A percentile compares a stretch with the other conserved stretches of the same genome.
These are phyloP conservation scores for Solanum etuberosum DNA, from an alignment of 257 asterid genomes.

Conservation along the genomic window DNA sequence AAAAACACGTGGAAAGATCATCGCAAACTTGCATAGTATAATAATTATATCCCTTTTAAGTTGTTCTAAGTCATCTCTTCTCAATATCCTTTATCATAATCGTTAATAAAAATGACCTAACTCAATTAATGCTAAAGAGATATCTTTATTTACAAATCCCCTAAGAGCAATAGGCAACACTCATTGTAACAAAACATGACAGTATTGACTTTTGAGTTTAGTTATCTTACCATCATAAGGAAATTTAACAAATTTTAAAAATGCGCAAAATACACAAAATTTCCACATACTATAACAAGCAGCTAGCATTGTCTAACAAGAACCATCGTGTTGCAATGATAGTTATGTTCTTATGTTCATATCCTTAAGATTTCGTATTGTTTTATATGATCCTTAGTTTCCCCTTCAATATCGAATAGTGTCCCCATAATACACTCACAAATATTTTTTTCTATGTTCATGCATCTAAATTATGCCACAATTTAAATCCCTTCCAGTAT, in stretches of 20 bases:
- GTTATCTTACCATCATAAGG: neutral
- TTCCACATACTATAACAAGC: neutral
- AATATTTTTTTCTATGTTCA: neutral
- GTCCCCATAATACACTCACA: neutral
- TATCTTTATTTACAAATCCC: neutral
- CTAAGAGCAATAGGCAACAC: neutral
- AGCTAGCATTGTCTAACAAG: neutral
- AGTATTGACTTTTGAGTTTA: neutral
- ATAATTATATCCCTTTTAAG: neutral
- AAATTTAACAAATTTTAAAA: neutral
- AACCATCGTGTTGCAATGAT: neutral
- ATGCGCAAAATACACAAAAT: neutral
- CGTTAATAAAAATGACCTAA: neutral
- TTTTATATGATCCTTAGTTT: neutral
- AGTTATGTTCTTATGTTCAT: neutral
- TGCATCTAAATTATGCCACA: neutral
- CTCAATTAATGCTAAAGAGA: neutral
- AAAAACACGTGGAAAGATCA: neutral
- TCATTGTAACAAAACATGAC: neutral
- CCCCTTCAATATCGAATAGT: neutral
- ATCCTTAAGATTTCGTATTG: slow-evolving; percentile 5
- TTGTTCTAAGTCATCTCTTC: neutral
- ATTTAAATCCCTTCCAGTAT: neutral
- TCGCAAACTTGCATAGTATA: neutral
- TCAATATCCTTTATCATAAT: neutral